Evolutionary conservation across 371 early-diverging fungal species (phyloP).

Genomic region (Coemansia sp.): DNA sequence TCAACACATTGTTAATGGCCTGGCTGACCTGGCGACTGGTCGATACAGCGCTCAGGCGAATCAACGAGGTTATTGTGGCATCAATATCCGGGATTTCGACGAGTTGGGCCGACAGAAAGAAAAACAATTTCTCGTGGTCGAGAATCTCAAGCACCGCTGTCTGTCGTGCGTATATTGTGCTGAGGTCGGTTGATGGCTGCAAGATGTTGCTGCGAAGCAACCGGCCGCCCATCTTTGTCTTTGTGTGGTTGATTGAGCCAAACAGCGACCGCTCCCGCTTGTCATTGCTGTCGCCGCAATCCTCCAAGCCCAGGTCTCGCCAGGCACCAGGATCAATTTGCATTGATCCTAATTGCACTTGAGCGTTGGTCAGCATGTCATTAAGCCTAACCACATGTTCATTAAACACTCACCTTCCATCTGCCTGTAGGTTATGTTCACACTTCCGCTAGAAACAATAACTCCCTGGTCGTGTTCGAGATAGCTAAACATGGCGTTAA

Average conservation of each 20-base stretch:
- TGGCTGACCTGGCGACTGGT: conserved; percentile 64
- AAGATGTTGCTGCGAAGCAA: conserved; percentile 41
- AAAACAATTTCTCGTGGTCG: conserved; percentile 43
- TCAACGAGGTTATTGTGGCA: conserved; percentile 50
- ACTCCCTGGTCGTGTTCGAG: conserved; percentile 12
- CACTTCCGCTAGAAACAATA: conserved; percentile 12
- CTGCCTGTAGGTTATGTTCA: conserved; percentile 29
- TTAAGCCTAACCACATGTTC: not conserved
- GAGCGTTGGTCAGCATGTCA: not conserved
- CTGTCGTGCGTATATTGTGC: conserved; percentile 43
- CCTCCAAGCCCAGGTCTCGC: conserved; percentile 30
- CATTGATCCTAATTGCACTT: conserved; percentile 31
- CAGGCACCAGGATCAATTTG: conserved; percentile 47
- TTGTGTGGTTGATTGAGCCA: conserved; percentile 37
- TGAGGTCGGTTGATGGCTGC: conserved; percentile 43
- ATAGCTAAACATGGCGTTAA: conserved; percentile 32
- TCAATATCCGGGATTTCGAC: conserved; percentile 47
- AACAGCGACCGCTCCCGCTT: conserved; percentile 21
- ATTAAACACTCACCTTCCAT: conserved; percentile 26
- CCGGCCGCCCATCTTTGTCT: conserved; percentile 42
- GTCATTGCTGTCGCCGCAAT: not conserved
- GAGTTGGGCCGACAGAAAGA: conserved; percentile 33
- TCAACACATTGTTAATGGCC: conserved; percentile 71
- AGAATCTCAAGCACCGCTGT: conserved; percentile 32
- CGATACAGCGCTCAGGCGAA: conserved; percentile 54